These are phyloP conservation scores for Takashimella tepidaria DNA, from an alignment of 1,284 basidiomycete genomes.

Conservation along the genomic window DNA sequence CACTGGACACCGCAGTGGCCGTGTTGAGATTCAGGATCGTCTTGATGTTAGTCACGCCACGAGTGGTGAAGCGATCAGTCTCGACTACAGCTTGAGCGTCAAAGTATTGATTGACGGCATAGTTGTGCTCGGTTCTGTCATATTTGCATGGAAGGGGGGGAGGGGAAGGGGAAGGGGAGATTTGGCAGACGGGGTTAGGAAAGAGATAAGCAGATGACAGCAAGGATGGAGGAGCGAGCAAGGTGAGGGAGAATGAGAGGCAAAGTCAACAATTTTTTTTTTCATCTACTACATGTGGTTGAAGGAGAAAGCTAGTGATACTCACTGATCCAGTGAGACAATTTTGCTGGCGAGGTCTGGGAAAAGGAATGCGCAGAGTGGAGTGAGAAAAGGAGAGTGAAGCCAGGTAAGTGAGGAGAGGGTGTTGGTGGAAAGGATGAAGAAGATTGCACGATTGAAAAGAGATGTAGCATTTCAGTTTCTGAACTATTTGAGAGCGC, in stretches of 20 bases:
- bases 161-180: neutral
- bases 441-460: too few relatives aligned
- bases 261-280: neutral
- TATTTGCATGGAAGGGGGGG: neutral
- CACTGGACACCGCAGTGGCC: conserved; percentile 12
- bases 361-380: neutral
- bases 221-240: neutral
- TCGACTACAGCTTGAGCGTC: conserved; percentile 27
- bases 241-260: neutral
- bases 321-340: conserved; percentile 34
- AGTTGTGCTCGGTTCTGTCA: conserved; percentile 24
- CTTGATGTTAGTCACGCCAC: conserved; percentile 29
- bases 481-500: too few relatives aligned
- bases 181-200: too few relatives aligned
- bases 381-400: neutral
- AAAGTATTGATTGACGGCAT: conserved; percentile 33
- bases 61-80: conserved; percentile 13
- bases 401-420: neutral
- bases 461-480: too few relatives aligned
- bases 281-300: neutral
- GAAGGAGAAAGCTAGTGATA: neutral
- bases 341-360: conserved; percentile 26
- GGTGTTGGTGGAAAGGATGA: neutral
- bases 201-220: neutral
- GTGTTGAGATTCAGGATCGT: conserved; percentile 26